phyloP scores from a whole-genome alignment of 2,329 filamentous ascomycete genomes.

The Emergomyces pasteurianus region DNA sequence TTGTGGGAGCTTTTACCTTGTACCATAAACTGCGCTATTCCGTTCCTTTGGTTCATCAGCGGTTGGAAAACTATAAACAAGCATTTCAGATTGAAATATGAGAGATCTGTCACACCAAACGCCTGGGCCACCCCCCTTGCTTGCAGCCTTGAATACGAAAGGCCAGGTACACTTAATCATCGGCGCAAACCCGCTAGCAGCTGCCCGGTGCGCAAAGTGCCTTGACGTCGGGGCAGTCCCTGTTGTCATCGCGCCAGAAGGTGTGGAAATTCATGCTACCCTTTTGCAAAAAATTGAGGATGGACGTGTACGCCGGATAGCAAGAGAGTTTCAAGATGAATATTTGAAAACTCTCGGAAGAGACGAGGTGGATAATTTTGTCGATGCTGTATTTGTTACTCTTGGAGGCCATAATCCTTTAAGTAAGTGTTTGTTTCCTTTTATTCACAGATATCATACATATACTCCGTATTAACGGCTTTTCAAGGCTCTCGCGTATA shows the following conservation, averaged over 20 bases:
- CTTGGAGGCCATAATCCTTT: slow-evolving; percentile 38
- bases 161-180: slow-evolving; percentile 63
- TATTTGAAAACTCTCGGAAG: slow-evolving; percentile 71
- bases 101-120: background rate
- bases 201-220: slow-evolving; percentile 66
- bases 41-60: too few relatives aligned
- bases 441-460: background rate
- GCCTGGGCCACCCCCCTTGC: slow-evolving; percentile 12
- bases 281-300: slow-evolving; percentile 35
- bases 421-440: slow-evolving; percentile 27
- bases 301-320: slow-evolving; percentile 31
- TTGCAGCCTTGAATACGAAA: slow-evolving; percentile 30
- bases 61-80: background rate
- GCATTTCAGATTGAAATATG: background rate
- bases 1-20: background rate
- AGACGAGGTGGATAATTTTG: slow-evolving; percentile 61
- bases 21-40: background rate
- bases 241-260: slow-evolving; percentile 61
- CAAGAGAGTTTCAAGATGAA: slow-evolving; percentile 49
- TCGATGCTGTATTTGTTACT: slow-evolving; percentile 90
- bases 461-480: slow-evolving; percentile 6
- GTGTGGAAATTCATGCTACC: slow-evolving; percentile 48
- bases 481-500: slow-evolving; percentile 54
- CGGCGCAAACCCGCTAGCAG: slow-evolving; percentile 78
- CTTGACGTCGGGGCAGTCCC: slow-evolving; percentile 71